phyloP scores from a whole-genome alignment of 257 asterid species.

The Salvia rosmarinus region DNA sequence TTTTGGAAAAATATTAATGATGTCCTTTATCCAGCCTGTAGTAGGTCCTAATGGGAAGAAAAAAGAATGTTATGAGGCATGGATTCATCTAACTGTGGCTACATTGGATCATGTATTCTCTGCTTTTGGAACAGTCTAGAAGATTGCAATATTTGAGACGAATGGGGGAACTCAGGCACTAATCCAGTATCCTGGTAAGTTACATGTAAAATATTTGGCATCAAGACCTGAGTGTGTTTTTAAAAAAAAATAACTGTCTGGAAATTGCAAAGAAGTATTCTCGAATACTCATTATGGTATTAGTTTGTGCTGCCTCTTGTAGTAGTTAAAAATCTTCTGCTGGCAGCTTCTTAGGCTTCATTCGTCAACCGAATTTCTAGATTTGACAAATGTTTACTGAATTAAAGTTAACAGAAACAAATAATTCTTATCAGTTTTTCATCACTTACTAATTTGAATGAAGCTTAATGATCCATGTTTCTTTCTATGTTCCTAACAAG shows the following conservation, averaged over 20 bases:
- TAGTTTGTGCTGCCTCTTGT: too few species aligned
- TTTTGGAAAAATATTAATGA: slow-evolving; percentile 29
- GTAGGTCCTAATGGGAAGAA: slow-evolving; percentile 84
- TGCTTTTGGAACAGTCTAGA: slow-evolving; percentile 74
- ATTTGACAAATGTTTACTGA: too few species aligned
- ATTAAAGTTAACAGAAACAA: too few species aligned
- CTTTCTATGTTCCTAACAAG: too few species aligned
- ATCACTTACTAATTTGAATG: too few species aligned
- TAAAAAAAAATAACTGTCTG: not conserved
- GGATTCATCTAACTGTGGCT: slow-evolving; percentile 11
- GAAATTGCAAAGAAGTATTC: slow-evolving; percentile 8
- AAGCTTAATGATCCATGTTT: too few species aligned
- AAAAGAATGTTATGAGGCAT: slow-evolving; percentile 39
- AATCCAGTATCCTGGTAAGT: slow-evolving; percentile 77
- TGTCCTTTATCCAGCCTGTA: slow-evolving; percentile 58
- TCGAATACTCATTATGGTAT: not conserved
- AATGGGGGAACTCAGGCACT: slow-evolving; percentile 87
- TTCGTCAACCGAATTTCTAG: too few species aligned
- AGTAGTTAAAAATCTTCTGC: too few species aligned
- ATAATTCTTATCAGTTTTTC: too few species aligned
- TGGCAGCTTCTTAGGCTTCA: too few species aligned
- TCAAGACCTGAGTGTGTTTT: not conserved
- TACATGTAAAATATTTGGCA: slow-evolving; percentile 22
- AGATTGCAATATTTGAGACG: slow-evolving; percentile 89
- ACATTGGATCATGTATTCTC: slow-evolving; percentile 66